Evolutionary conservation across 2,329 filamentous ascomycete species (phyloP).

Genomic region (Geoglossum cookeanum): DNA sequence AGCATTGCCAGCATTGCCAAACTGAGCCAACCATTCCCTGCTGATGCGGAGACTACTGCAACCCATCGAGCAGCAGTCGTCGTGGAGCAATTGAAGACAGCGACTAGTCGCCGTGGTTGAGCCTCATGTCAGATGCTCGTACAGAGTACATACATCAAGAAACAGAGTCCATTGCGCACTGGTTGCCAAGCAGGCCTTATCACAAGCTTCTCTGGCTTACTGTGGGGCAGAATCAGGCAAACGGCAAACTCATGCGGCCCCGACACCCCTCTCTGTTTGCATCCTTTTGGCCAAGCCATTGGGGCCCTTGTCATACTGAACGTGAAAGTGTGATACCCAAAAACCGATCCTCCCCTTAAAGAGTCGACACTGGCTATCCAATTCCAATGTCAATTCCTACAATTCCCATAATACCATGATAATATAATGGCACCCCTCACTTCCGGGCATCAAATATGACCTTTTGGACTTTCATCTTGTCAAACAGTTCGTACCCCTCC

Average conservation of each 20-base stretch:
- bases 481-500: slow-evolving; percentile 51
- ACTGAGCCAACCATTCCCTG: not conserved
- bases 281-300: not conserved
- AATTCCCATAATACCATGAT: no score
- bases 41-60: not conserved
- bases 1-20: not conserved
- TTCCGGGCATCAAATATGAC: slow-evolving; percentile 35
- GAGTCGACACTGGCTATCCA: not conserved
- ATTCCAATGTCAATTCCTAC: not conserved
- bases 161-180: not conserved
- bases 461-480: slow-evolving; percentile 56
- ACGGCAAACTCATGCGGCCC: not conserved
- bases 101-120: not conserved
- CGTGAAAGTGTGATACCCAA: not conserved
- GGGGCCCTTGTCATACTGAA: not conserved
- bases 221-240: not conserved
- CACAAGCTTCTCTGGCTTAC: not conserved
- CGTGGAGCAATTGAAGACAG: not conserved
- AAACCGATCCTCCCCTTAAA: not conserved
- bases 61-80: not conserved
- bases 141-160: not conserved
- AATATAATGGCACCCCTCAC: not conserved
- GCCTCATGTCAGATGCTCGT: not conserved
- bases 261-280: not conserved
- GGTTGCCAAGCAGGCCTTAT: not conserved